Base-by-base conservation (phyloP, 2,329 filamentous ascomycete species). In the Xylaria sp. region DNA sequence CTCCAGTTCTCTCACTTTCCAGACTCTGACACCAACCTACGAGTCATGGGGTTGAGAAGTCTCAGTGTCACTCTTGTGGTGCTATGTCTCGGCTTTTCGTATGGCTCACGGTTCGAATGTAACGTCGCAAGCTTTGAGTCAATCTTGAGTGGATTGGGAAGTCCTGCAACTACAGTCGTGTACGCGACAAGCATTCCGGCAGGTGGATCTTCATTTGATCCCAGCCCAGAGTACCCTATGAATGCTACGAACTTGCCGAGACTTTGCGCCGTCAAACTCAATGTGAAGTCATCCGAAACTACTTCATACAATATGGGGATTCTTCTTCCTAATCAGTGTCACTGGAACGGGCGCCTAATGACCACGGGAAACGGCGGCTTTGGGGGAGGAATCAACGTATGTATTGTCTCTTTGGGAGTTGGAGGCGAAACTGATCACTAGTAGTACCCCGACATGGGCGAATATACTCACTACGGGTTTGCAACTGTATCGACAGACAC, bases 281-380 rank as follows among this genome's bases (percentile, higher is more conserved):
- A 70, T 15, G 71, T 74, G 3, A 72, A 65, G 27, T 71, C 68
- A 0, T 72, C 71, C 0, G 61, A 68, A 1, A 62, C 59, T 6
- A 74, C 72, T 1, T 71, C 67, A 10, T 77, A 67, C 64, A 71
- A 67, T 8, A 71, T 76, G 37, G 74, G 72, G 4, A 46, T 78
- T 8, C 73, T 77, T 49, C 65, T 77, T 4, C 74, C 75, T 0
- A 9, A 19, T 3, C 11, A 21, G 3, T 58, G 61, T 1, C 38
- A 64, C 11, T 78, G 76, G 75, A 75, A 74, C 41, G 59, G 60
- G 6, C 67, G 73, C 11, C 69, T 76, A 52, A 66, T 77, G 23
- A 66, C 72, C 2, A 69, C 69, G 0, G 75, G 75, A 9, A 76
- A 76, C 44, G 73, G 71, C 15, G 75, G 69, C 15, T 72, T 72